phyloP scores from a whole-genome alignment of 2,329 filamentous ascomycete genomes.

The Ophiocordyceps camponoti-floridani region DNA sequence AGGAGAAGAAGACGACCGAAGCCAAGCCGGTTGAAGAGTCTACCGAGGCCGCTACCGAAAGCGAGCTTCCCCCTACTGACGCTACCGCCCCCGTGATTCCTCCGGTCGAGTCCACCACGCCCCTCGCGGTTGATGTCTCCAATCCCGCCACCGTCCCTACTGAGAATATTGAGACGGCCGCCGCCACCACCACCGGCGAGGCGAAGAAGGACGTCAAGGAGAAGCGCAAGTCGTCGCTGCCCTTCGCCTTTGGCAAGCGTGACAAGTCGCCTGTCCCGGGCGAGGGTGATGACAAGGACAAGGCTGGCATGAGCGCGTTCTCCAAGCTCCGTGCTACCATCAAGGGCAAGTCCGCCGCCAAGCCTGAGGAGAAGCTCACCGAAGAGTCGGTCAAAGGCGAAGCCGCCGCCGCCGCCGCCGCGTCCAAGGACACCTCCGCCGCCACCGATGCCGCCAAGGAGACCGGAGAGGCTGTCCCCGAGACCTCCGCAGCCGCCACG shows the following conservation, averaged over 20 bases:
- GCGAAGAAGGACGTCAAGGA: slow-evolving; percentile 48
- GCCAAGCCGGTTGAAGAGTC: slow-evolving; percentile 21
- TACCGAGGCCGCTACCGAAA: slow-evolving; percentile 23
- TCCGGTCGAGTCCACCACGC: slow-evolving; percentile 37
- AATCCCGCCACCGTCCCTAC: slow-evolving; percentile 26
- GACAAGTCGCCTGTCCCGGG: slow-evolving; percentile 40
- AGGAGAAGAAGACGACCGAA: slow-evolving; percentile 41
- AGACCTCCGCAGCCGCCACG: slow-evolving; percentile 6
- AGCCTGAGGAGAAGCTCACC: slow-evolving; percentile 22
- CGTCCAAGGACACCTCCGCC: slow-evolving; percentile 13
- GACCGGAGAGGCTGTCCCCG: slow-evolving; percentile 10
- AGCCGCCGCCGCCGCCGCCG: slow-evolving; percentile 16
- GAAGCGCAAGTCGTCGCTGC: slow-evolving; percentile 68
- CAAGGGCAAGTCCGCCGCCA: slow-evolving; percentile 26
- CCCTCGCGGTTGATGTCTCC: slow-evolving; percentile 35
- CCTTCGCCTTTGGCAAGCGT: slow-evolving; percentile 67
- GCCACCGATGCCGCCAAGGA: slow-evolving; percentile 18
- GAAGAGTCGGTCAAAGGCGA: slow-evolving; percentile 16
- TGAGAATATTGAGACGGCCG: slow-evolving; percentile 26
- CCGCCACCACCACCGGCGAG: slow-evolving; percentile 26
- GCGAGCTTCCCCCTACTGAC: slow-evolving; percentile 22
- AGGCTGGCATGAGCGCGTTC: slow-evolving; percentile 29
- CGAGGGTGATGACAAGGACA: slow-evolving; percentile 33
- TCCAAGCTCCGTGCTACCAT: slow-evolving; percentile 42
- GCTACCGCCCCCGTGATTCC: slow-evolving; percentile 41